Conservation (phyloP, 352 stramenopile genomes). For the Plasmopara muralis region DNA sequence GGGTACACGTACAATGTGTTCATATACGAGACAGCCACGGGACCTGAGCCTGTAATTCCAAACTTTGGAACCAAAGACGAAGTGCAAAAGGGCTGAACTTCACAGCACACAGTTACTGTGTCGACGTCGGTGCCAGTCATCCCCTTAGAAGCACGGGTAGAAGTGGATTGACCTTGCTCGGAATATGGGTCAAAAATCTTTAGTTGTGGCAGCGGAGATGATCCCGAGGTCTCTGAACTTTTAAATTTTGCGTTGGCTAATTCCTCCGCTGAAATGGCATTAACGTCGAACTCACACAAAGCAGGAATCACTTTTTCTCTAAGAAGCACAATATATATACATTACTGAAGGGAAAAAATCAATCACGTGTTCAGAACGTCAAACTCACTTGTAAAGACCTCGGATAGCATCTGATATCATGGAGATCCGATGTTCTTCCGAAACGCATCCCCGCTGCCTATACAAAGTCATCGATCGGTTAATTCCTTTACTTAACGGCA, state of each 20-base stretch:
- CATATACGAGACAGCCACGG: slow-evolving; percentile 48
- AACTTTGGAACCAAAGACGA: slow-evolving; percentile 23
- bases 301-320: slow-evolving; percentile 50
- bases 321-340: background rate
- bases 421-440: slow-evolving; percentile 51
- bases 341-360: background rate
- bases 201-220: slow-evolving; percentile 6
- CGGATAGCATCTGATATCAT: slow-evolving; percentile 47
- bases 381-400: slow-evolving; percentile 41
- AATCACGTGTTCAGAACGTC: no score
- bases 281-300: slow-evolving; percentile 51
- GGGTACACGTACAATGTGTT: slow-evolving; percentile 65
- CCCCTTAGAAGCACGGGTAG: slow-evolving; percentile 2
- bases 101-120: slow-evolving; percentile 26
- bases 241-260: slow-evolving; percentile 39
- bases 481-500: slow-evolving; percentile 35
- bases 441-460: slow-evolving; percentile 47
- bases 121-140: background rate
- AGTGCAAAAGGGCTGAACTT: slow-evolving; percentile 65
- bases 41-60: slow-evolving; percentile 41
- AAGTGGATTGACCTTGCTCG: slow-evolving; percentile 3
- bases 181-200: slow-evolving; percentile 37
- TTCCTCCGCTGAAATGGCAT: slow-evolving; percentile 38
- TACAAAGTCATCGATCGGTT: slow-evolving; percentile 55
- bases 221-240: background rate